phyloP scores from a whole-genome alignment of 495 filamentous ascomycete species.

The Darksidea phi region DNA sequence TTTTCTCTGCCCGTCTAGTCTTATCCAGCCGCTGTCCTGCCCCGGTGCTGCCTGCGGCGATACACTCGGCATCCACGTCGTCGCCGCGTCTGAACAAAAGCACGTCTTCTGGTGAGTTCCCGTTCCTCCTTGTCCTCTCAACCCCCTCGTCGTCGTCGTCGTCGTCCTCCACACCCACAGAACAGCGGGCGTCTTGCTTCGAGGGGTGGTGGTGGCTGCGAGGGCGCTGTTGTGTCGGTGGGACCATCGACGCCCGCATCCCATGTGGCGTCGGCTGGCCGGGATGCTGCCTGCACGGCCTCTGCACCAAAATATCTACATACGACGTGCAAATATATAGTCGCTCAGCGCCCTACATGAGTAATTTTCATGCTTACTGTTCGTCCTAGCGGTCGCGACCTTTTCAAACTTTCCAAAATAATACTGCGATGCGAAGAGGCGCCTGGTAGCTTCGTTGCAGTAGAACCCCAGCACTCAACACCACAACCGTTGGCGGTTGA shows the following conservation, averaged over 20 bases:
- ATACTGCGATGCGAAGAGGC: conserved; percentile 29
- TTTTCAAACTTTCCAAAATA: conserved; percentile 35
- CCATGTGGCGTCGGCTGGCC: conserved; percentile 23
- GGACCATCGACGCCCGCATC: not conserved
- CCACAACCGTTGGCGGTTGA: conserved; percentile 20
- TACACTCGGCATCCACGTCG: conserved; percentile 25
- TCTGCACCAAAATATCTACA: conserved; percentile 26
- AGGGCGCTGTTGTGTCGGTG: not conserved
- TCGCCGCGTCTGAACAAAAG: conserved; percentile 25
- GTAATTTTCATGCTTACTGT: conserved; percentile 10
- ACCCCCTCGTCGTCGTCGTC: no score
- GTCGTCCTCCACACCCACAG: no score
- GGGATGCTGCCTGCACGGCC: conserved; percentile 20
- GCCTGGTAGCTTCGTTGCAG: conserved; percentile 3
- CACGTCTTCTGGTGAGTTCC: conserved; percentile 23
- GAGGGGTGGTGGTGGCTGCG: no score
- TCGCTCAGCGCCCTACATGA: conserved; percentile 3
- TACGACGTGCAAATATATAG: conserved; percentile 4
- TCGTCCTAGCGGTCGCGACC: conserved; percentile 26
- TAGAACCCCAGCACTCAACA: conserved; percentile 15
- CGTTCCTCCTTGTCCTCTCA: not conserved
- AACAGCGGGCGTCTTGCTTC: no score
- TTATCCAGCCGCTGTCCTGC: conserved; percentile 35
- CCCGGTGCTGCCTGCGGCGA: conserved; percentile 24
- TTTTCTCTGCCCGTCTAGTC: conserved; percentile 10